Conservation (phyloP, 768 basidiomycete genomes). For the Agrocybe chaxingu region DNA sequence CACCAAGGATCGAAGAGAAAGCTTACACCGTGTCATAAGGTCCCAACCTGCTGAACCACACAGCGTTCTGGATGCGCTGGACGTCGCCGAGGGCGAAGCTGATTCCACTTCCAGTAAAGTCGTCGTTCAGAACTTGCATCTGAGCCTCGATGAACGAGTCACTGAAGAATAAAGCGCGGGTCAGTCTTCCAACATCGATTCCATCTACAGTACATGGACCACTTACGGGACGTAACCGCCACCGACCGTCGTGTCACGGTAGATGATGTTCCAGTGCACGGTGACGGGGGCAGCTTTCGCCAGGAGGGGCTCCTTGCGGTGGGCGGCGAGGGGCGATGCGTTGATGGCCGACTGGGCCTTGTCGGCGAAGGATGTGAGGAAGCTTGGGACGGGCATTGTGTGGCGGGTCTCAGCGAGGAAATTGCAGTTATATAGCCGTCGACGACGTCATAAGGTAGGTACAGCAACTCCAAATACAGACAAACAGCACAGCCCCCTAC, state of each 20-base stretch:
- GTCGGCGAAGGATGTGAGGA: conserved; percentile 67
- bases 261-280: too few species aligned
- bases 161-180: too few species aligned
- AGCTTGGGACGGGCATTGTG: conserved; percentile 57
- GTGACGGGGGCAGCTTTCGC: too few species aligned
- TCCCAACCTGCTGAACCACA: conserved; percentile 1
- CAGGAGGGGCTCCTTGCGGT: too few species aligned
- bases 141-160: conserved; percentile 20
- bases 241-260: too few species aligned
- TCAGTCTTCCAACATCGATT: too few species aligned
- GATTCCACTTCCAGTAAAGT: conserved; percentile 30
- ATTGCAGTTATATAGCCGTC: conserved; percentile 14
- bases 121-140: conserved; percentile 35
- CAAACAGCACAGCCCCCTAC: conserved; percentile 31
- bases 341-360: conserved; percentile 75
- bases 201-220: too few species aligned
- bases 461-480: conserved; percentile 23
- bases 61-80: conserved; percentile 7
- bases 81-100: conserved; percentile 30
- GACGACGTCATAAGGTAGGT: conserved; percentile 23
- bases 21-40: not conserved
- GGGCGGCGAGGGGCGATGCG: conserved; percentile 37
- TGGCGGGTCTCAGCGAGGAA: conserved; percentile 13
- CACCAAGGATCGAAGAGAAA: conserved; percentile 1
- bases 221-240: too few species aligned